Evolutionary conservation across 495 filamentous ascomycete species (phyloP), one percentile per base, ranked within the genome.

Genomic region (Parmelia sp.): DNA sequence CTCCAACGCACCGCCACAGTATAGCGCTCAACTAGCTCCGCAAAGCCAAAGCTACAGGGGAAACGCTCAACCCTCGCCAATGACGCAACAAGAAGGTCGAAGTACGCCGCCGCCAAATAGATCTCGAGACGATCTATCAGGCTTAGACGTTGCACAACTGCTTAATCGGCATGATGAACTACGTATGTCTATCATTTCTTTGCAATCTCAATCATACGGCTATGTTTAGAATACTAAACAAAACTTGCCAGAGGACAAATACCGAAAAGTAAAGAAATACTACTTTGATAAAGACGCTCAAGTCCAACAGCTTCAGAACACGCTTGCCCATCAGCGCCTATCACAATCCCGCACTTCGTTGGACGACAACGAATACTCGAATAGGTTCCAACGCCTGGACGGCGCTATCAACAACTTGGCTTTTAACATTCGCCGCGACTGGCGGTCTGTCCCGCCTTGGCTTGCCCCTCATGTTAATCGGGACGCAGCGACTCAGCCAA

Each of bases 201-300:
- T 45, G 35, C 31, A 40, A 25, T 37, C 14, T 58, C 8, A 55
- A 49, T 67, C 59, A 6, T 40, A 37, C 33, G 53, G 10, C 19
- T 19, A 70, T 39, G 58, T 35, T 65, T 23, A 53, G 8, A 9
- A 47, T 55, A 61, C 49, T 49, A 63, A 65, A 31, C 37, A n/a
- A 23, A 19, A 31, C 57, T 42, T 49, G 45, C 37, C 71, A 97
- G 92, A 90, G 73, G 84, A 83, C 67, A 98, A 98, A 79, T 98
- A 98, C 72, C 91, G 91, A 76, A 97, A 97, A 73, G 94, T 98
- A 58, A 98, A 98, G 78, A 85, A 90, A 39, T 88, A 96, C 67
- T 98, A 97, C 72, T 98, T 97, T 72, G 94, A 98, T 63, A 91
- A 92, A 69, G 92, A 95, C 71, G 79, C 87, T 56, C 93, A 97